Evolutionary conservation across 2,329 filamentous ascomycete species (phyloP), one percentile per base, ranked within the genome.

Genomic region (Colletotrichum gigasporum): DNA sequence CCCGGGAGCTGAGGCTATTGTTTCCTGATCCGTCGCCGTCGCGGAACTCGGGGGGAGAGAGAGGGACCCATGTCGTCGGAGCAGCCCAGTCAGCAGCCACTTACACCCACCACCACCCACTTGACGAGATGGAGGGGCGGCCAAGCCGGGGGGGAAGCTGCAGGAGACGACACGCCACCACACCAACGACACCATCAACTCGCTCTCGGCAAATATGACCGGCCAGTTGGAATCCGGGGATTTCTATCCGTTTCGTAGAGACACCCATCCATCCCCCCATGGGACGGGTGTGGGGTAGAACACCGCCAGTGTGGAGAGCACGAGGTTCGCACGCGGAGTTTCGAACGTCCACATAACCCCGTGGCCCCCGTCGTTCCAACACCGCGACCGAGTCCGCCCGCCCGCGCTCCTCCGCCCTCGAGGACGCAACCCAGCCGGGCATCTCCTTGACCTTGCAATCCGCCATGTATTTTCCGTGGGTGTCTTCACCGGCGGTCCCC

Each of bases 381-480:
- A 26, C 45, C 30, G 30, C 18, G n/a, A n/a, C n/a, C n/a, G n/a
- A n/a, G n/a, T n/a, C n/a, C n/a, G n/a, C n/a, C n/a, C n/a, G n/a
- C n/a, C n/a, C n/a, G n/a, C n/a, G n/a, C n/a, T n/a, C n/a, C n/a
- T n/a, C 30, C 30, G 30, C 30, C 30, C 30, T 12, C 30, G 30
- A 7, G 7, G 30, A 7, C 30, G 30, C 30, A 34, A 34, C 30
- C 7, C 12, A 34, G 7, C 7, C 30, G 30, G 30, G 30, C 30
- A 34, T 7, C 39, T 74, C 73, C 39, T 44, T 63, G 26, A 73
- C 70, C 22, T 69, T 47, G 30, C 71, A 73, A 14, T 68, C 67
- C 5, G 62, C 62, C n/a, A 74, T 26, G 26, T 69, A 68, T 9
- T 63, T 57, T 1, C 73, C 73, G 32, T 76, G 72, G 39, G 69